A percentile compares a stretch with the other conserved stretches of the same genome.
phyloP scores from a whole-genome alignment of 108 stramenopile species.

The Fragilaria crotonensis region DNA sequence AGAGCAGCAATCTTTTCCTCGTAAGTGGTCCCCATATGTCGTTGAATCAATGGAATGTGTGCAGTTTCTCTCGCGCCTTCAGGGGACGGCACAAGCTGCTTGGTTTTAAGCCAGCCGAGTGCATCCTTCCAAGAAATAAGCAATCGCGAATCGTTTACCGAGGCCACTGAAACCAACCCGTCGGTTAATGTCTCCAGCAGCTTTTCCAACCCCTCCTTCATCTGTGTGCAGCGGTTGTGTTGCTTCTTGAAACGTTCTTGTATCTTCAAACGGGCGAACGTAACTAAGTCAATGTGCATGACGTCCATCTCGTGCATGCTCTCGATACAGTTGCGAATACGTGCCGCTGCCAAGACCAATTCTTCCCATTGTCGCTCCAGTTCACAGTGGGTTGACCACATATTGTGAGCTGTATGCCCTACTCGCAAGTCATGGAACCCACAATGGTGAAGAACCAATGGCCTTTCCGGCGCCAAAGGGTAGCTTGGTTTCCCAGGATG shows the following conservation, averaged over 20 bases:
- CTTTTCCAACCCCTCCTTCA: background rate
- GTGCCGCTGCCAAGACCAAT: slow-evolving; percentile 52
- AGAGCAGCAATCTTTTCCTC: slow-evolving; percentile 80
- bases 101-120: slow-evolving; percentile 20
- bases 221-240: slow-evolving; percentile 5
- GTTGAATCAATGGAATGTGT: slow-evolving; percentile 62
- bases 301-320: slow-evolving; percentile 35
- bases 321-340: slow-evolving; percentile 57
- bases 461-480: slow-evolving; percentile 81
- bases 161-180: background rate
- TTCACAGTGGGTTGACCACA: slow-evolving; percentile 60
- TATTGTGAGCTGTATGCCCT: slow-evolving; percentile 59
- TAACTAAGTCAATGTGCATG: slow-evolving; percentile 32
- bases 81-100: slow-evolving; percentile 19
- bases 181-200: background rate
- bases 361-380: slow-evolving; percentile 74
- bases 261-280: slow-evolving; percentile 38
- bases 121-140: slow-evolving; percentile 35
- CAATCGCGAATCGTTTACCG: background rate
- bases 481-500: slow-evolving; percentile 93
- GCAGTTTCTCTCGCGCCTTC: slow-evolving; percentile 37
- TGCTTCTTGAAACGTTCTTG: slow-evolving; percentile 43
- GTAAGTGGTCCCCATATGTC: slow-evolving; percentile 73
- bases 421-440: slow-evolving; percentile 60
- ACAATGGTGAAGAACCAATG: slow-evolving; percentile 91